These are phyloP conservation scores for Trichosporon coremiiforme DNA, from an alignment of 1,284 basidiomycete genomes.

Conservation along the genomic window DNA sequence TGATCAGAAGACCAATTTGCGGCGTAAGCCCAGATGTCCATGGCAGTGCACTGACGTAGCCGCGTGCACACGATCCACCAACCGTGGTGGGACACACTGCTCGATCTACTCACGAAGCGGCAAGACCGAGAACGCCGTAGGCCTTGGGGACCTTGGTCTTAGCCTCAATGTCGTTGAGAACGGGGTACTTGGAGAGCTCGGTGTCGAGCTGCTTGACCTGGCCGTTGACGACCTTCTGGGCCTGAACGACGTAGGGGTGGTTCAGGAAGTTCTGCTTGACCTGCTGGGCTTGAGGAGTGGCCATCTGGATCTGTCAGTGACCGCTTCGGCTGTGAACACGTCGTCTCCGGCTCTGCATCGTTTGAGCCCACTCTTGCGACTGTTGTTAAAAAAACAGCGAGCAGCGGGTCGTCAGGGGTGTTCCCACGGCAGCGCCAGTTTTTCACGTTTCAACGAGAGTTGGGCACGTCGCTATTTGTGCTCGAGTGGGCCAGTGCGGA, in stretches of 20 bases:
- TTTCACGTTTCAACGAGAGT: conserved; percentile 5
- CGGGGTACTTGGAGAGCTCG: conserved; percentile 93
- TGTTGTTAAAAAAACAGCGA: conserved; percentile 1
- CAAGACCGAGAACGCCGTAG: conserved; percentile 77
- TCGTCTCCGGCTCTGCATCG: background rate
- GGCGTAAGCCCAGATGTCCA: background rate
- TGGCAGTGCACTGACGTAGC: conserved; percentile 13
- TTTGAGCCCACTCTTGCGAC: background rate
- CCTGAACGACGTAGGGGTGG: conserved; percentile 81
- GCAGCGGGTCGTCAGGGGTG: conserved; percentile 6
- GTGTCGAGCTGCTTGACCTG: conserved; percentile 87
- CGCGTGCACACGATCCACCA: background rate
- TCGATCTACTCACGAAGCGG: conserved; percentile 59
- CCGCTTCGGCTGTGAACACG: background rate
- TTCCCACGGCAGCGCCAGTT: conserved; percentile 18
- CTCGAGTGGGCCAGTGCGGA: background rate
- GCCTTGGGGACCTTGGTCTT: conserved; percentile 91
- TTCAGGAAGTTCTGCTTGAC: conserved; percentile 63
- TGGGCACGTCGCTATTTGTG: background rate
- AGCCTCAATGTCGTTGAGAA: conserved; percentile 78
- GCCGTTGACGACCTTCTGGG: conserved; percentile 70
- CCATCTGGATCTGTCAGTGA: conserved; percentile 40
- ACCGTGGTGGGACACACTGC: background rate
- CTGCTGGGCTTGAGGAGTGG: conserved; percentile 52
- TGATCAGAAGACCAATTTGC: conserved; percentile 24